Percentiles rank a stretch among this genome's conserved stretches.
Conservation (phyloP, 1,284 basidiomycete genomes). For the Puccinia hordei region DNA sequence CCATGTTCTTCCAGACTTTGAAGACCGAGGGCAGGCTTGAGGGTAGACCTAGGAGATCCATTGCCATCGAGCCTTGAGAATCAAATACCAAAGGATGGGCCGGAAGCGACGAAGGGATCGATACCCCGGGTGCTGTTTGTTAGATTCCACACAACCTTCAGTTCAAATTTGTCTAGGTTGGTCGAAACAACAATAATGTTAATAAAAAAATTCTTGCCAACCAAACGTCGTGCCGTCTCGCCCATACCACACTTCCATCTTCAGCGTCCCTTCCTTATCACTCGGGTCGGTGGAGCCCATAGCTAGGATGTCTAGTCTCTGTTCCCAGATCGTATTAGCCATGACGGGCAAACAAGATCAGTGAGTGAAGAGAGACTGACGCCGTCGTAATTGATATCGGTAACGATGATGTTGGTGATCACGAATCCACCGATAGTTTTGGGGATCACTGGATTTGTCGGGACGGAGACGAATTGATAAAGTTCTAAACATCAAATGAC, state of each 20-base stretch:
- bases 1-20: slow-evolving; percentile 43
- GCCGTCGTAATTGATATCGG: slow-evolving; percentile 48
- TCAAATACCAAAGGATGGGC: slow-evolving; percentile 85
- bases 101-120: slow-evolving; percentile 68
- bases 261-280: background rate
- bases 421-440: slow-evolving; percentile 25
- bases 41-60: slow-evolving; percentile 78
- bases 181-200: too few relatives aligned
- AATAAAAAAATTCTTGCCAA: background rate
- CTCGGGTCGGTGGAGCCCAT: slow-evolving; percentile 26
- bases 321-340: background rate
- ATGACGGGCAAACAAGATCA: too few relatives aligned
- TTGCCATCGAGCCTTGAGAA: slow-evolving; percentile 80
- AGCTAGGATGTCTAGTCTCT: slow-evolving; percentile 31
- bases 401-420: slow-evolving; percentile 46
- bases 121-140: slow-evolving; percentile 58
- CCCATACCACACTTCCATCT: slow-evolving; percentile 43
- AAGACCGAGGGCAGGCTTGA: slow-evolving; percentile 56
- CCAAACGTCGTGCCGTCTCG: slow-evolving; percentile 33
- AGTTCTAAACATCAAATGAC: slow-evolving; percentile 4
- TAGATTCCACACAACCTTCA: background rate
- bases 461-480: slow-evolving; percentile 23
- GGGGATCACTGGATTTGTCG: slow-evolving; percentile 40
- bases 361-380: background rate
- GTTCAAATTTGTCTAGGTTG: background rate